Percentiles rank a stretch among this genome's conserved stretches.
These are phyloP conservation scores for Chrysanthemum lavandulifolium DNA, from an alignment of 129 eudicot genomes.

Conservation along the genomic window DNA sequence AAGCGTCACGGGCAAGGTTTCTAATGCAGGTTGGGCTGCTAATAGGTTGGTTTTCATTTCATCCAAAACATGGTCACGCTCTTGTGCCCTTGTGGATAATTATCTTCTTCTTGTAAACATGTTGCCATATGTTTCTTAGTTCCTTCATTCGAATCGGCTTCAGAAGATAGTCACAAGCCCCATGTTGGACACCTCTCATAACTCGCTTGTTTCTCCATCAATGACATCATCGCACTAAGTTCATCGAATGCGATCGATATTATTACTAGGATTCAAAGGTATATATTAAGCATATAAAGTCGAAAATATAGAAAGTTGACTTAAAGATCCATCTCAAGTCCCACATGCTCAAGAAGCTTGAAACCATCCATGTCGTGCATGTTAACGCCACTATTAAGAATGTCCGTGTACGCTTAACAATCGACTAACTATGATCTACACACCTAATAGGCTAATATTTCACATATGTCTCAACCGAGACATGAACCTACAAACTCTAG, in stretches of 20 bases:
- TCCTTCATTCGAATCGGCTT: conserved; percentile 95
- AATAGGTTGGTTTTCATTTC: no score
- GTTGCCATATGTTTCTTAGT: conserved; percentile 97
- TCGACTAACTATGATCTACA: no score
- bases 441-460: no score
- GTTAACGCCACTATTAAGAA: conserved; percentile 93
- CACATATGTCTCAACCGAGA: no score
- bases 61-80: no score
- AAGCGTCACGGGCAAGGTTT: no score
- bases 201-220: conserved; percentile 97
- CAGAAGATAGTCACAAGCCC: conserved; percentile 95
- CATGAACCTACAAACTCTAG: no score
- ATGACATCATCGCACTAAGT: conserved; percentile 84
- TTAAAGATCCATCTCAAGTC: conserved; percentile 95
- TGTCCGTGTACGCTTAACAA: conserved; percentile 39
- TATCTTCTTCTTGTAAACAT: conserved; percentile 58
- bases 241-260: neutral
- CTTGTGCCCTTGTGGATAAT: no score
- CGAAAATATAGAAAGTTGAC: conserved; percentile 38
- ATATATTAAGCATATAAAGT: neutral
- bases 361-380: conserved; percentile 99
- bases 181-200: conserved; percentile 94
- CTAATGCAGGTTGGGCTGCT: no score
- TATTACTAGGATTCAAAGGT: no score
- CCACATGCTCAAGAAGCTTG: conserved; percentile 95